Evolutionary conservation across 208 protist genomes (phyloP).

Genomic region (Balamuthia mandrillaris): DNA sequence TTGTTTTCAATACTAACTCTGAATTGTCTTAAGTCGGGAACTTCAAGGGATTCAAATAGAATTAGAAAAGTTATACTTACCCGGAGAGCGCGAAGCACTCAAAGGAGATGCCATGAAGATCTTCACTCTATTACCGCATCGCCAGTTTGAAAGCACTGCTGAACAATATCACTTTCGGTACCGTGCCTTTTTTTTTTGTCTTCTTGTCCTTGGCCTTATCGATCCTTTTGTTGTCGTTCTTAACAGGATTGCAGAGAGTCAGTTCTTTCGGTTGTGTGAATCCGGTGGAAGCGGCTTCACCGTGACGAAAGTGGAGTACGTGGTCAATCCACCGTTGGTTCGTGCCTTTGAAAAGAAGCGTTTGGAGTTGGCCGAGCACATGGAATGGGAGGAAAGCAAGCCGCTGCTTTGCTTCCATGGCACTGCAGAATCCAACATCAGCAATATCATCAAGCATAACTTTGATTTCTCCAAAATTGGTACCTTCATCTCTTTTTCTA

Average conservation of each 20-base stretch:
- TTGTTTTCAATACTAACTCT: not conserved
- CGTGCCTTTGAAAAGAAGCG: slow-evolving; percentile 8
- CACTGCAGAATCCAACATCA: not conserved
- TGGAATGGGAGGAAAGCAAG: slow-evolving; percentile 32
- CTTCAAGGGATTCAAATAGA: not conserved
- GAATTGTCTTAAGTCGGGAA: not conserved
- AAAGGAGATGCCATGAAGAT: not conserved
- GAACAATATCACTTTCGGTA: not conserved
- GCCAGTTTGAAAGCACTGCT: not conserved
- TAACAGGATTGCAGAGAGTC: not conserved
- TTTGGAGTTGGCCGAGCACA: not conserved
- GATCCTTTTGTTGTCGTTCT: not conserved
- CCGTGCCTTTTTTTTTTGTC: too few relatives aligned
- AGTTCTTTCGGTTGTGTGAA: slow-evolving; percentile 5
- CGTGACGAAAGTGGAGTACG: not conserved
- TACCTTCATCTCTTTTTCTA: too few relatives aligned
- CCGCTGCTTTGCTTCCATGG: slow-evolving; percentile 2
- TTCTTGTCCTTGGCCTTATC: not conserved
- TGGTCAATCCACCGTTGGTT: slow-evolving; percentile 10
- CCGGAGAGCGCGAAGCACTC: not conserved
- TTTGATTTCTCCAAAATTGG: slow-evolving; percentile 24
- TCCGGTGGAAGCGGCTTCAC: not conserved
- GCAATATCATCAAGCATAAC: not conserved
- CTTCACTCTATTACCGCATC: not conserved
- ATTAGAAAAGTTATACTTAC: not conserved